phyloP scores from a whole-genome alignment of 768 basidiomycete genomes.

The Tremella fuciformis region DNA sequence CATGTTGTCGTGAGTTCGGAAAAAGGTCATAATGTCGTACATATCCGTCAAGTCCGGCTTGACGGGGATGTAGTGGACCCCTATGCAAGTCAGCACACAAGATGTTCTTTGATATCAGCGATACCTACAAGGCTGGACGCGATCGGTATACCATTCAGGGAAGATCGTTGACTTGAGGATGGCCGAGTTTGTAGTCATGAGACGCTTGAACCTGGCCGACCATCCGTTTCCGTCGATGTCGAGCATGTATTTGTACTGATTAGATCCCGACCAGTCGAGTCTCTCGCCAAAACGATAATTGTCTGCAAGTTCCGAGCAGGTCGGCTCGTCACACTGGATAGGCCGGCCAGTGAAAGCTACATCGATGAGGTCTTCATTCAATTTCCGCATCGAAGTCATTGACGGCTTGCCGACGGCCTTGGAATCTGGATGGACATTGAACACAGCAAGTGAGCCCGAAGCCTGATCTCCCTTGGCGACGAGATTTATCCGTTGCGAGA shows the following conservation, averaged over 20 bases:
- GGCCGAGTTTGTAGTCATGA: constrained; percentile 49
- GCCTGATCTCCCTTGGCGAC: constrained; percentile 27
- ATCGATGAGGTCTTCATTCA: constrained; percentile 42
- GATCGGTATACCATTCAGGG: constrained; percentile 49
- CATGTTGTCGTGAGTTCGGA: constrained; percentile 49
- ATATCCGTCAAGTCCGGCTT: constrained; percentile 54
- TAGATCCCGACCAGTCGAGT: constrained; percentile 34
- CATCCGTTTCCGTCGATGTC: constrained; percentile 53
- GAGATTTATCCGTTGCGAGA: constrained; percentile 46
- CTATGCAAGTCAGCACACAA: constrained; percentile 8
- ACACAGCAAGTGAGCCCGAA: constrained; percentile 29
- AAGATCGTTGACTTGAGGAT: constrained; percentile 52
- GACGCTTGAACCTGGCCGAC: constrained; percentile 52
- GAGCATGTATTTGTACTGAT: constrained; percentile 49
- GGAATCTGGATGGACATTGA: constrained; percentile 20
- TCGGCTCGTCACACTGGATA: constrained; percentile 41
- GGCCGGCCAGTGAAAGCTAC: constrained; percentile 46
- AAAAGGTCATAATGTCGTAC: constrained; percentile 52
- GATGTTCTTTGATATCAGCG: too few relatives aligned
- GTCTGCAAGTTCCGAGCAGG: constrained; percentile 27
- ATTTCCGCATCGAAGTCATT: constrained; percentile 16
- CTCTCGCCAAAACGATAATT: constrained; percentile 32
- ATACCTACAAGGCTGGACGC: constrained; percentile 40
- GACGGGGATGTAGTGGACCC: constrained; percentile 52
- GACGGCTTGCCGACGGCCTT: constrained; percentile 30